A percentile compares a stretch with the other conserved stretches of the same genome.
phyloP scores from a whole-genome alignment of 2,329 filamentous ascomycete species.

The Emmonsiellopsis sp. region DNA sequence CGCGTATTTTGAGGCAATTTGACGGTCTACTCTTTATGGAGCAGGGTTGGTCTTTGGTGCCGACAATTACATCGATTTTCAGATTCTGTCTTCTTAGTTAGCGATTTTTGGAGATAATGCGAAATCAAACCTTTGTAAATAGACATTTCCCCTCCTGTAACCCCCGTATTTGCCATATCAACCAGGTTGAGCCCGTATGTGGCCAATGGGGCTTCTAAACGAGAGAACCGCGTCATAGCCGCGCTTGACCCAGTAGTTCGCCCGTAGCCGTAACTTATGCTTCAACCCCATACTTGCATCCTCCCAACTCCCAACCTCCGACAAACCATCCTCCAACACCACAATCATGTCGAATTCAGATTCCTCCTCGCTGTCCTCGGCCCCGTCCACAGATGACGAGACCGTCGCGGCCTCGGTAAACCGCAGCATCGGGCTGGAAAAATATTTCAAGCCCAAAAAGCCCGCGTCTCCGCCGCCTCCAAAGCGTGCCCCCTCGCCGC shows the following conservation, averaged over 20 bases:
- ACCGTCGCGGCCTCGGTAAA: constrained; percentile 31
- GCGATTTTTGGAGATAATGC: background rate
- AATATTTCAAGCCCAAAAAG: constrained; percentile 37
- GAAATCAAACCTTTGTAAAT: background rate
- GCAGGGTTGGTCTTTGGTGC: background rate
- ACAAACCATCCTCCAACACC: constrained; percentile 24
- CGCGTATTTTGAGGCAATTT: background rate
- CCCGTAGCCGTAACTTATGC: too few species aligned
- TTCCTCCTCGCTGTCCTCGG: constrained; percentile 51
- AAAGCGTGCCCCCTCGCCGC: constrained; percentile 78
- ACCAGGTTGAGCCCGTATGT: background rate
- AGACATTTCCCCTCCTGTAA: constrained; percentile 3
- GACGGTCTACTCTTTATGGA: background rate
- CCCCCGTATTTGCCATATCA: background rate
- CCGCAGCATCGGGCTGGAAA: constrained; percentile 34
- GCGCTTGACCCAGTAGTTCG: constrained; percentile 21
- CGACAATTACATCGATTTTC: background rate
- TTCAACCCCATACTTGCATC: background rate
- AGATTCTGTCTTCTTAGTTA: background rate
- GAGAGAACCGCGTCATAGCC: constrained; percentile 21
- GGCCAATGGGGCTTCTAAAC: constrained; percentile 8
- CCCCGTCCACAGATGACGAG: constrained; percentile 53
- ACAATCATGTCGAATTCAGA: constrained; percentile 42
- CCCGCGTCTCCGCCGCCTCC: constrained; percentile 54
- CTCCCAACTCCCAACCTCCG: background rate